phyloP scores from a whole-genome alignment of 805 yeast species.

The Ogataea chonburiensis region DNA sequence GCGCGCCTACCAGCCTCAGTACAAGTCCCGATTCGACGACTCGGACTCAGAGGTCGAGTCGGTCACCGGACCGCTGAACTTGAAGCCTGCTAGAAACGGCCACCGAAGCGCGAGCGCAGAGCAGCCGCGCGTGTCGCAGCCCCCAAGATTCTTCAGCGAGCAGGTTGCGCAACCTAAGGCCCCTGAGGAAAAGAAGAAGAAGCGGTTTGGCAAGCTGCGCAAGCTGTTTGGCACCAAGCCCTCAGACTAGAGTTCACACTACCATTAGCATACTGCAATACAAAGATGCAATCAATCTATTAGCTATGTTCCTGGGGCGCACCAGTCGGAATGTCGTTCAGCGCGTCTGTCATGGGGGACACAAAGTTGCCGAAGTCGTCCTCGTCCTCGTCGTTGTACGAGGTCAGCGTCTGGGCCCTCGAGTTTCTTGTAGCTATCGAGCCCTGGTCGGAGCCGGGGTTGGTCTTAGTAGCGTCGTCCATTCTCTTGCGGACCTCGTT shows the following conservation, averaged over 20 bases:
- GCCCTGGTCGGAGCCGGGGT: slow-evolving; percentile 18
- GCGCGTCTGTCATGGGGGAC: slow-evolving; percentile 27
- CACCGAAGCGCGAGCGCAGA: slow-evolving; percentile 30
- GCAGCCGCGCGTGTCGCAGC: slow-evolving; percentile 12
- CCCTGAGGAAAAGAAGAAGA: slow-evolving; percentile 33
- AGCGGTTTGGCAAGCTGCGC: slow-evolving; percentile 35
- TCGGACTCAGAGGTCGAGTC: slow-evolving; percentile 50
- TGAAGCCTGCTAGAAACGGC: slow-evolving; percentile 20
- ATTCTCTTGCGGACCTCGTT: slow-evolving; percentile 83
- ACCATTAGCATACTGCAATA: neutral
- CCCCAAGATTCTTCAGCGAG: slow-evolving; percentile 30
- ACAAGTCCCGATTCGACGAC: slow-evolving; percentile 58
- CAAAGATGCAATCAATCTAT: slow-evolving; percentile 4
- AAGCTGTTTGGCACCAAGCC: slow-evolving; percentile 33
- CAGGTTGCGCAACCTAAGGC: slow-evolving; percentile 16
- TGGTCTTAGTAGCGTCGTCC: slow-evolving; percentile 57
- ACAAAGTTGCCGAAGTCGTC: slow-evolving; percentile 36
- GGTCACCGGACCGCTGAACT: slow-evolving; percentile 15
- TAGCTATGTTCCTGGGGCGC: slow-evolving; percentile 17
- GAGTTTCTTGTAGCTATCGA: slow-evolving; percentile 20
- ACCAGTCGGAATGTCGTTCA: slow-evolving; percentile 24
- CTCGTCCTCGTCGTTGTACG: slow-evolving; percentile 29
- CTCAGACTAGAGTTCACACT: neutral
- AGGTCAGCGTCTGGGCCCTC: slow-evolving; percentile 24
- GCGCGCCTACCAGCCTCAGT: slow-evolving; percentile 18